Percentiles rank a stretch among this genome's conserved stretches.
phyloP scores from a whole-genome alignment of 495 filamentous ascomycete species.

The Astrothelium macrocarpum region DNA sequence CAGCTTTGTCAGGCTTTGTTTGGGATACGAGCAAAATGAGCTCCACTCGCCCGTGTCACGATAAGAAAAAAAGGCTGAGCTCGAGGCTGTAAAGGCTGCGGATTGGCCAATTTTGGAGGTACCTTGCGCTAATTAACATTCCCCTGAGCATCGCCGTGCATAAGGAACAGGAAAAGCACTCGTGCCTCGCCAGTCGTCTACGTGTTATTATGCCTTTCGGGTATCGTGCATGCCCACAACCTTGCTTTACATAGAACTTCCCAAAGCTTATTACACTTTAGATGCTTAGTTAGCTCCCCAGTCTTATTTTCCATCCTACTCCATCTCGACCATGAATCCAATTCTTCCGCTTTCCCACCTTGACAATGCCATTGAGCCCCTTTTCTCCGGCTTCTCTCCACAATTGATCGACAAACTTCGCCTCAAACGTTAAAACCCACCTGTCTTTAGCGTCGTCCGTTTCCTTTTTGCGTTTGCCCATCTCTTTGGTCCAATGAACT shows the following conservation, averaged over 20 bases:
- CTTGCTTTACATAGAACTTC: too few species aligned
- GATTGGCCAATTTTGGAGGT: background rate
- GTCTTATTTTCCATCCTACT: constrained; percentile 17
- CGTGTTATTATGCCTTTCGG: background rate
- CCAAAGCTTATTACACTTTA: too few species aligned
- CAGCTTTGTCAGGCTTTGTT: too few species aligned
- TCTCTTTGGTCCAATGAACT: constrained; percentile 28
- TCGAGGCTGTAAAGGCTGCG: too few species aligned
- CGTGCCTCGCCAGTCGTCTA: too few species aligned
- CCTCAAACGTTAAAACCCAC: constrained; percentile 17
- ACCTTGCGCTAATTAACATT: background rate
- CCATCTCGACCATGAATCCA: constrained; percentile 36
- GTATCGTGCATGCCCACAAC: background rate
- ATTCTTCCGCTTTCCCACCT: constrained; percentile 53
- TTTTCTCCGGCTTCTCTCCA: constrained; percentile 30
- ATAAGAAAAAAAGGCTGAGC: too few species aligned
- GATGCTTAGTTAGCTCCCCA: background rate
- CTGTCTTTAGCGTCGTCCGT: constrained; percentile 5
- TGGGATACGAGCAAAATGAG: background rate
- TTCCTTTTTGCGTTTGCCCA: background rate
- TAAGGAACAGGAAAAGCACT: background rate
- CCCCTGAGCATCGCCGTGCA: background rate
- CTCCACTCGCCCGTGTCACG: too few species aligned
- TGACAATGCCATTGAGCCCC: constrained; percentile 38
- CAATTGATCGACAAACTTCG: constrained; percentile 12